Conservation (phyloP, 805 yeast genomes). For the Kazachstania taianensis region DNA sequence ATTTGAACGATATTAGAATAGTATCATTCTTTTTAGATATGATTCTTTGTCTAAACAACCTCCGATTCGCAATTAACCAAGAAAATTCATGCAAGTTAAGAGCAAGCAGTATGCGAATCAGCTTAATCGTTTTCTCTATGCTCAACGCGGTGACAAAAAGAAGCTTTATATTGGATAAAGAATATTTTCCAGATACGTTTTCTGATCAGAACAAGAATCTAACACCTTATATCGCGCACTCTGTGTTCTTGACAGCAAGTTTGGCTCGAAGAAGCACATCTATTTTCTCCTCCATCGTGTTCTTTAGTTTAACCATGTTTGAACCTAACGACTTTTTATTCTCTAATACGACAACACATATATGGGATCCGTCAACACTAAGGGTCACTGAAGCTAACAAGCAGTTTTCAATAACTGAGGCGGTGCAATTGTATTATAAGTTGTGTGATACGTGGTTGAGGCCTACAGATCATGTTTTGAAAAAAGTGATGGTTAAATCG, state of each 20-base stretch:
- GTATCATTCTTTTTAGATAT: slow-evolving; percentile 2
- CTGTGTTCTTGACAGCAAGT: not conserved
- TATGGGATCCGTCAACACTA: slow-evolving; percentile 7
- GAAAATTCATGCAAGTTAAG: slow-evolving; percentile 8
- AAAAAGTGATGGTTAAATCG: slow-evolving; percentile 5
- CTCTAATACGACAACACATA: not conserved
- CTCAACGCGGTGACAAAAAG: slow-evolving; percentile 8
- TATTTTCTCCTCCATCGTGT: slow-evolving; percentile 4
- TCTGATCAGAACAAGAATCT: slow-evolving; percentile 3
- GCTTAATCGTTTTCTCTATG: slow-evolving; percentile 13
- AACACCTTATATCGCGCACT: slow-evolving; percentile 14
- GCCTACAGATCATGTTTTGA: slow-evolving; percentile 4
- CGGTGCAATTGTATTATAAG: slow-evolving; percentile 5
- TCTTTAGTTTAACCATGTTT: slow-evolving; percentile 5
- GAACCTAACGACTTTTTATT: slow-evolving; percentile 2
- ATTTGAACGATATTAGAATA: slow-evolving; percentile 2
- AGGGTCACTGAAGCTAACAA: slow-evolving; percentile 2
- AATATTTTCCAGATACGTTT: slow-evolving; percentile 12
- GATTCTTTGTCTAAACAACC: slow-evolving; percentile 9
- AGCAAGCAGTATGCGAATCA: slow-evolving; percentile 7
- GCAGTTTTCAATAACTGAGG: slow-evolving; percentile 1
- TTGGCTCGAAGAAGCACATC: slow-evolving; percentile 7
- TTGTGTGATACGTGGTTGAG: slow-evolving; percentile 7
- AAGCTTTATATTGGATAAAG: slow-evolving; percentile 13
- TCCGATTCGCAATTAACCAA: slow-evolving; percentile 9